Evolutionary conservation across 1,284 basidiomycete genomes (phyloP), one percentile per base, ranked within the genome.

Genomic region (Trichosporon sp.): DNA sequence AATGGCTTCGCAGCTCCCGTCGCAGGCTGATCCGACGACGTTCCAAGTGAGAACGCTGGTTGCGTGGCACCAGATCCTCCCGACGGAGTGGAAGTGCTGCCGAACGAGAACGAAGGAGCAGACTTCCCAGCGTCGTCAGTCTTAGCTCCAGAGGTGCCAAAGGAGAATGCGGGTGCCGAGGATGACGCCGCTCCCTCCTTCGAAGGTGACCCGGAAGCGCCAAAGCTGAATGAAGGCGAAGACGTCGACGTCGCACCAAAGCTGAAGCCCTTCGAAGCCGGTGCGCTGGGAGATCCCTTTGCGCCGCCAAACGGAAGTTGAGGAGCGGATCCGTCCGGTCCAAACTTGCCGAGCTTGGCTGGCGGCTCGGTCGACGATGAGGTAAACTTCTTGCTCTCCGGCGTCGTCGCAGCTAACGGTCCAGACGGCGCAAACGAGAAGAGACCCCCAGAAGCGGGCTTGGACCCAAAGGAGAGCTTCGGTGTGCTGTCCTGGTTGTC

Each of bases 371-470:
- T 61, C 2, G 67, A 58, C 2, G 74, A 73, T 0, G 73, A 70
- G 2, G 69, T 49, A 36, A 78, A 75, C 4, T 70, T 74, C 62
- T 74, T 72, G 65, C 69, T 71, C 40, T 73, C 73, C 0, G 75
- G 73, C 2, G 74, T 74, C 3, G 74, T 65, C 0, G 74, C 69
- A 27, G 74, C 72, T 40, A 78, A 37, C 9, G 73, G 74, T 14
- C 67, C 73, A 5, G 74, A 71, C 6, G 77, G 76, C 1, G 73
- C 72, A 58, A 77, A 74, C 14, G 75, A 70, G 65, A 79, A 79
- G 13, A 79, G 62, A 2, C 52, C 27, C 1, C 59, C 44, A 19
- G 57, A 25, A 10, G 49, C 5, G 40, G 63, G 63, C 32, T 44
- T 40, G 29, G 65, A 29, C 14, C 65, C 65, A 21, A 72, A 69